Base-by-base conservation (phyloP, 495 filamentous ascomycete genomes). In the Penicillium goetzii region DNA sequence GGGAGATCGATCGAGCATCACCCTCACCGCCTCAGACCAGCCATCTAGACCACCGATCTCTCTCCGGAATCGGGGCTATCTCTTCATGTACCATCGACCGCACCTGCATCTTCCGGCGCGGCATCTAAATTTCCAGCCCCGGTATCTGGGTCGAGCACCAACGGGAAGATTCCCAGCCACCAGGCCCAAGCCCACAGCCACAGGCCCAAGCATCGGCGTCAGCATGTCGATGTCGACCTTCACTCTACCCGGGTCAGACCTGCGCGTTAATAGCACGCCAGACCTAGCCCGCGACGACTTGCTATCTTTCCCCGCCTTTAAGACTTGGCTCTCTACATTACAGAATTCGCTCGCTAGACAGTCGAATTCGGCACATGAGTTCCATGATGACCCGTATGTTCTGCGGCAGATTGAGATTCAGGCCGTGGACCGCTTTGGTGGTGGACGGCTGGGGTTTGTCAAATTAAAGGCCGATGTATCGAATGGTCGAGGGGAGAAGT, bases 371-470 rank as follows among this genome's bases (percentile, higher is more conserved):
- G 69, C 74, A 32, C 92, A 97, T 71, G 83, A 88, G 55, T 96
- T 96, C 74, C 81, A 93, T 72, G 23, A 66, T 0, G 75, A 86
- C 61, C 91, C 92, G 3, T 96, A 94, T 76, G 65, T 78, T 10
- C 84, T 97, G 6, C 85, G 84, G 51, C 79, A 78, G 55, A 87
- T 97, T 64, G 84, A 86, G 3, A 78, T 96, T 64, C 91, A 96
- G 70, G 75, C 89, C 26, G 86, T 86, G 61, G 92, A 94, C 78
- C 84, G 85, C 34, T 96, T 92, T 65, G 86, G 87, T 50, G 72
- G 78, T 2, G 71, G 68, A 3, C 79, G 87, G 10, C 69, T 94
- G 23, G 92, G 93, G 11, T 97, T 97, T 71, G 60, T 96, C 21
- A 96, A 96, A 64, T 72, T 97, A 9, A 83, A 82, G 33, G 85